Evolutionary conservation across 345 rosid genomes (phyloP).

Genomic region (Murraya paniculata): DNA sequence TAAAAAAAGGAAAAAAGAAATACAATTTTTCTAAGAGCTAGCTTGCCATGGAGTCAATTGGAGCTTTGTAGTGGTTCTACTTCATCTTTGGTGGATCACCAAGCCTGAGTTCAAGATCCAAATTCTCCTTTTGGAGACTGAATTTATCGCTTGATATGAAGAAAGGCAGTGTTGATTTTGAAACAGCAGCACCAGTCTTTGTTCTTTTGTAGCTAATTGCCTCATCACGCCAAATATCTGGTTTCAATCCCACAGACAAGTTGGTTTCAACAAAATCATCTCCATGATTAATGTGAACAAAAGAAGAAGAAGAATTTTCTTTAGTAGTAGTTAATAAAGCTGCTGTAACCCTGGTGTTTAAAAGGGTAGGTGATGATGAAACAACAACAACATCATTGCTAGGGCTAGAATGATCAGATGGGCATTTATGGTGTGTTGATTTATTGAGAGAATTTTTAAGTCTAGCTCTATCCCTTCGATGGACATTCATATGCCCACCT

Average conservation of each 20-base stretch:
- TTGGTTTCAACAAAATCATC: conserved; percentile 21
- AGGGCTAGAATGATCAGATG: conserved; percentile 16
- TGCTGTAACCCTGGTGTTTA: conserved; percentile 37
- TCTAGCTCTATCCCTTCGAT: conserved; percentile 65
- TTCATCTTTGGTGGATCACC: conserved; percentile 58
- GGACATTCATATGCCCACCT: conserved; percentile 84
- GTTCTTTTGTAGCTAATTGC: conserved; percentile 30
- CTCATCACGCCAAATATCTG: conserved; percentile 14
- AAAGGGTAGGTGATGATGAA: background rate
- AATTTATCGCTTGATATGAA: conserved; percentile 23
- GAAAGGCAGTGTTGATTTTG: conserved; percentile 24
- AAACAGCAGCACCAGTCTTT: conserved; percentile 15
- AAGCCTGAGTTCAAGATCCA: conserved; percentile 94
- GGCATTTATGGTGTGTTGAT: conserved; percentile 11
- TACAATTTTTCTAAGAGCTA: background rate
- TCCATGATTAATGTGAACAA: conserved; percentile 2
- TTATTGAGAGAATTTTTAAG: conserved; percentile 42
- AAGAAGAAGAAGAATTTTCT: conserved; percentile 15
- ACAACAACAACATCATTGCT: background rate
- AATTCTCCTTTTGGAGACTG: conserved; percentile 37
- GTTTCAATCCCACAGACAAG: conserved; percentile 34
- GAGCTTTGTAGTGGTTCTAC: conserved; percentile 13
- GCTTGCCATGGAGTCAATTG: no score
- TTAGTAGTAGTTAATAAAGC: conserved; percentile 9
- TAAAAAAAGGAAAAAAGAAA: no score